Evolutionary conservation across 768 basidiomycete genomes (phyloP).

Genomic region (Termitomyces sp.): DNA sequence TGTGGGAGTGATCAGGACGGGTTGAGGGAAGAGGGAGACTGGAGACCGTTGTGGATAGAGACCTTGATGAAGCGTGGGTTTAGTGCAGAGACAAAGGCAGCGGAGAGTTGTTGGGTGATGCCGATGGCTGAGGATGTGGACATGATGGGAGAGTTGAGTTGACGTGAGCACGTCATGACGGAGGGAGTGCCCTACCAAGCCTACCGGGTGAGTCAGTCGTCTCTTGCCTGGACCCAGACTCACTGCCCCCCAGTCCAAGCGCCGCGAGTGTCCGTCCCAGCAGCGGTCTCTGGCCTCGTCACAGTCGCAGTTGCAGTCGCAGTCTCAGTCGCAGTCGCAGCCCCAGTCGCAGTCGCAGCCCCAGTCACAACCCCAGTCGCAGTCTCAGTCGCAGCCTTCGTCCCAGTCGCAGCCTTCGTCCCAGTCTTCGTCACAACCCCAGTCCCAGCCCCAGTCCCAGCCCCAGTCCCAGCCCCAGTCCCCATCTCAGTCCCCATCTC

Average conservation of each 20-base stretch:
- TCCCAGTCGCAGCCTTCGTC: background rate
- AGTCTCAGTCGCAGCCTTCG: background rate
- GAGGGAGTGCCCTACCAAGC: conserved; percentile 43
- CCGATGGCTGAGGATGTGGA: conserved; percentile 70
- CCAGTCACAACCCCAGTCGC: background rate
- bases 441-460: background rate
- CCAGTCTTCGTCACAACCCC: background rate
- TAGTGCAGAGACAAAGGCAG: conserved; percentile 54
- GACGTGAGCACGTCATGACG: conserved; percentile 17
- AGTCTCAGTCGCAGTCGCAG: background rate
- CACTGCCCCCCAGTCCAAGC: background rate
- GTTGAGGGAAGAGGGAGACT: conserved; percentile 5
- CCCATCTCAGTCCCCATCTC: conserved; percentile 24
- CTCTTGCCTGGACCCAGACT: background rate
- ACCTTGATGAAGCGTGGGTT: conserved; percentile 72
- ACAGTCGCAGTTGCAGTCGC: background rate
- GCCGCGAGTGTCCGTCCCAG: background rate
- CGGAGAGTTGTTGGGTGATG: conserved; percentile 51
- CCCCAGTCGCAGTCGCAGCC: background rate
- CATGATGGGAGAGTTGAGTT: conserved; percentile 35
- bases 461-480: background rate
- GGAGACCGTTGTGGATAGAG: conserved; percentile 66
- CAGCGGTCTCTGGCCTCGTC: background rate
- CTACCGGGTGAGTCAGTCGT: conserved; percentile 33
- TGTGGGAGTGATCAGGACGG: conserved; percentile 24